Evolutionary conservation across 495 filamentous ascomycete genomes (phyloP).

Genomic region (Neurospora sublineolata): DNA sequence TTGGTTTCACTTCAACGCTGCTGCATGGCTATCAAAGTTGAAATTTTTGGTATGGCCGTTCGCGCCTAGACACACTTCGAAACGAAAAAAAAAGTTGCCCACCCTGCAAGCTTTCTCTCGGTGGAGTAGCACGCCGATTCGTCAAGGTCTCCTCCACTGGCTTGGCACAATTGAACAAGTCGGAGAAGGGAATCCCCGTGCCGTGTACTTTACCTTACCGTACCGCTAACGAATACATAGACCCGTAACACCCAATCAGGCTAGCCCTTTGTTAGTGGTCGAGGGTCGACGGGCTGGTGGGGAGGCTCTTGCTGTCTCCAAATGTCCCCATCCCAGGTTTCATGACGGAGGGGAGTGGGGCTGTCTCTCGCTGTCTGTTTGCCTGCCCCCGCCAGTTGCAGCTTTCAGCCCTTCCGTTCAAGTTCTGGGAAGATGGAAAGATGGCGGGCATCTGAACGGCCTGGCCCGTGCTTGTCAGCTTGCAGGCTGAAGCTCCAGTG

Average conservation of each 20-base stretch:
- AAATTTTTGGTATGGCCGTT: not conserved
- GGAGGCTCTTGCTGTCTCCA: not conserved
- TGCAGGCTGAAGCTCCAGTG: slow-evolving; percentile 20
- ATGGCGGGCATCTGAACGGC: not conserved
- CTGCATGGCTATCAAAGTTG: not conserved
- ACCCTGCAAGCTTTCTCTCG: slow-evolving; percentile 4
- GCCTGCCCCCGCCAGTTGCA: not conserved
- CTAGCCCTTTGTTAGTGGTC: not conserved
- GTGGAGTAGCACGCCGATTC: slow-evolving; percentile 17
- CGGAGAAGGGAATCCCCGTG: slow-evolving; percentile 3
- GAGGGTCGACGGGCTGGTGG: not conserved
- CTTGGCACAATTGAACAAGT: not conserved
- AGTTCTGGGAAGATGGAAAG: not conserved
- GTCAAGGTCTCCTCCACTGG: not conserved
- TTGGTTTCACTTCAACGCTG: not conserved
- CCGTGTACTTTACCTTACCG: not conserved
- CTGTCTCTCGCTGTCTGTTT: not conserved
- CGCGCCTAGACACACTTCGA: not conserved
- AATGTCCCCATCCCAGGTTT: not conserved
- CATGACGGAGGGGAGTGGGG: not conserved
- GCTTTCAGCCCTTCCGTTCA: not conserved
- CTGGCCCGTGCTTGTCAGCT: slow-evolving; percentile 16
- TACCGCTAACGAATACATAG: not conserved
- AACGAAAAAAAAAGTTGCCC: slow-evolving; percentile 8
- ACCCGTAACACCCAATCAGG: not conserved